Percentiles rank a stretch among this genome's conserved stretches.
These are phyloP conservation scores for Caryopteris hybrid DNA, from an alignment of 305 asterid genomes.

Conservation along the genomic window DNA sequence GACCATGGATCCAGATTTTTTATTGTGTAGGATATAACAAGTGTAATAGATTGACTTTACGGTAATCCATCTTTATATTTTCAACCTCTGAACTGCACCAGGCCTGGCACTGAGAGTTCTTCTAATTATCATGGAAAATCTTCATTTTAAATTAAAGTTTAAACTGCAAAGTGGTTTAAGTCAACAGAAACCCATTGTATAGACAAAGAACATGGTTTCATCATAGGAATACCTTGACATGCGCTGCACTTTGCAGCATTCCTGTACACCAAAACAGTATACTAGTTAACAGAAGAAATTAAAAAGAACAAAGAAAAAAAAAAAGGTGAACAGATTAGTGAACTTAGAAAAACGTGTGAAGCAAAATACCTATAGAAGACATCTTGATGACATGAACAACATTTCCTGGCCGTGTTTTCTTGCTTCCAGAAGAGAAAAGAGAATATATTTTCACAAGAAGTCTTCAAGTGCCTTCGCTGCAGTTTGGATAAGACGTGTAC, in stretches of 20 bases:
- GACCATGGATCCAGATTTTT: neutral
- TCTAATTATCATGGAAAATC: neutral
- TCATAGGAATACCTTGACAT: constrained; percentile 69
- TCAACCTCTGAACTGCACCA: constrained; percentile 9
- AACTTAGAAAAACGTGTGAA: constrained; percentile 5
- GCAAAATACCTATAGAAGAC: constrained; percentile 57
- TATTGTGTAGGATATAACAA: neutral
- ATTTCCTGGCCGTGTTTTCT: constrained; percentile 39
- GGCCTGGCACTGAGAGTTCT: neutral
- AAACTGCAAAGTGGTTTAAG: neutral
- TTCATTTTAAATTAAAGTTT: neutral
- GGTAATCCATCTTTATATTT: neutral
- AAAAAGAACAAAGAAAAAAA: neutral
- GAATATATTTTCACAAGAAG: constrained; percentile 51
- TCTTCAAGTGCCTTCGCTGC: constrained; percentile 42
- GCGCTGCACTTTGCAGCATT: constrained; percentile 66
- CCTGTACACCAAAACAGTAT: constrained; percentile 44
- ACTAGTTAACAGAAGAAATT: constrained; percentile 13
- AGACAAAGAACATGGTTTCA: constrained; percentile 17
- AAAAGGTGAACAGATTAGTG: constrained; percentile 4
- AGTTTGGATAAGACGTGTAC: constrained; percentile 37
- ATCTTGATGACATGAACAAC: constrained; percentile 63
- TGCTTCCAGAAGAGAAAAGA: constrained; percentile 57
- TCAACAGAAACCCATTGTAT: neutral
- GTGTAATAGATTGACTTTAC: neutral